Base-by-base conservation (phyloP, 306 rosid species). In the Hylodesmum podocarpum region DNA sequence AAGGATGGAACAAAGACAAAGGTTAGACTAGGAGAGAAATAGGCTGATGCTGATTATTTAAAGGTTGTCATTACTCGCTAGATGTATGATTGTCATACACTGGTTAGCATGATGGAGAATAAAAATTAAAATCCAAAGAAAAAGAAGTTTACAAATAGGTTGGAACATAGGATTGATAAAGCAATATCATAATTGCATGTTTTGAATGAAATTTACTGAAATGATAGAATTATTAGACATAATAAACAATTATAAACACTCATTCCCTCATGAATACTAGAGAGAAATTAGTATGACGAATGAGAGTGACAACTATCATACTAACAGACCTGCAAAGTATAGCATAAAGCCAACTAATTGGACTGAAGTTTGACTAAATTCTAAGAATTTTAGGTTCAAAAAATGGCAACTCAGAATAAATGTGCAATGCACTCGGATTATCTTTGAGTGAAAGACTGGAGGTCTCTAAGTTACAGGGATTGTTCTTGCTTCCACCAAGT, bases 321-420 rank as follows among this genome's bases (percentile, higher is more conserved):
- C 19, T 62, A 34, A 77, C 50, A 76, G 14, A 11, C 43, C 54
- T 54, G 43, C 81, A 28, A 22, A 13, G 19, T 19, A 66, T 25
- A 40, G 54, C 40, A 78, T 22, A 46, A 34, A 70, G 46, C 34
- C 55, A 78, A 33, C 55, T 59, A 67, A 78, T n/a, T n/a, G n/a
- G n/a, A n/a, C n/a, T n/a, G n/a, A n/a, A n/a, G n/a, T n/a, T n/a
- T n/a, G n/a, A 70, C 29, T 24, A 29, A 51, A 64, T 64, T 79
- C 62, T 10, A 33, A 28, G 62, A 64, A 70, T 55, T 39, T 12
- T 27, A 70, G 21, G 10, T 21, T 53, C 54, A n/a, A n/a, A n/a
- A 59, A 43, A 66, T 44, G 71, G 40, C 33, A 66, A n/a, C 19
- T 33, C 39, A 44, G 80, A 43, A 16, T 53, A 53, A 41, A 16